Base-by-base conservation (phyloP, 306 rosid species). In the Potentilla sterilis region DNA sequence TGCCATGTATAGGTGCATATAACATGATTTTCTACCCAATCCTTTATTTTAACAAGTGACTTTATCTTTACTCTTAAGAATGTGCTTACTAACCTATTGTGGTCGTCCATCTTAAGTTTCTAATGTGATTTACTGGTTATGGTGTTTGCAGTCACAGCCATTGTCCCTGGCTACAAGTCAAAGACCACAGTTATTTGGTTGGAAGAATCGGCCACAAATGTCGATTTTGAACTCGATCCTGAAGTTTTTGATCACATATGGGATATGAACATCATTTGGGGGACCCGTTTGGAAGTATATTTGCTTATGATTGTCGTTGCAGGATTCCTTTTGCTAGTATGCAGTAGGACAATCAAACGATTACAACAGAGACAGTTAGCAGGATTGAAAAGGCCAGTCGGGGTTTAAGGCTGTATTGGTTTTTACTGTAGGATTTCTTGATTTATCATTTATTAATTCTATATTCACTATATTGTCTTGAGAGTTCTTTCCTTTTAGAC, bases 181-280 rank as follows among this genome's bases (percentile, higher is more conserved):
- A 95, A 87, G 87, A 89, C 83, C 18, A 95, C 97, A 7, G 22
- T 82, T 73, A 85, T 92, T 81, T 90, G 90, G 96, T 79, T 95
- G 74, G 91, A 89, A 54, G 90, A 83, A 66, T 89, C 91, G 70
- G 86, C 89, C 12, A 75, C 71, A 81, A 82, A 94, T 3, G 77
- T 89, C 79, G 97, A 95, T 90, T 95, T 95, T 84, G 86, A 92
- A 83, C 97, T 95, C 46, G 91, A 92, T 43, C 93, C 90, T 62
- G 87, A 88, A 78, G 80, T 81, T 57, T 37, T 37, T 37, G 41
- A 65, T 57, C 44, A 67, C 76, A 72, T 79, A 72, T 81, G 91
- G 81, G 79, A 82, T 57, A 83, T 78, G 76, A 75, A 75, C 75
- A 75, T 86, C 72, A 68, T 87, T 80, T 77, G 80, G 87, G 87